These are phyloP conservation scores for Polygonum maritimum DNA, from an alignment of 148 eudicot genomes.

Conservation along the genomic window DNA sequence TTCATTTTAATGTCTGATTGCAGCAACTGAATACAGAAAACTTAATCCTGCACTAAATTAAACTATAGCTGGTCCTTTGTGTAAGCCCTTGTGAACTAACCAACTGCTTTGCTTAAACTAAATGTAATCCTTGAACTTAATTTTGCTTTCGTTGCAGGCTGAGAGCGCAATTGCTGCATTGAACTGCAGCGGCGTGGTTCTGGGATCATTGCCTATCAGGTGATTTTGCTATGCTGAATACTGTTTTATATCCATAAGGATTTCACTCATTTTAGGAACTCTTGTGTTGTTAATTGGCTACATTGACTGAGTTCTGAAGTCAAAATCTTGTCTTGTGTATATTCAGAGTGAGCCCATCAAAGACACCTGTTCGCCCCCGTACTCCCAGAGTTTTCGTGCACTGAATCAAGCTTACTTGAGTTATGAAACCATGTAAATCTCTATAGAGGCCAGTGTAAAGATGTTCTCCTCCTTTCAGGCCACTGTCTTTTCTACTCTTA, in stretches of 20 bases:
- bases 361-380: conserved; percentile 15
- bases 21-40: not conserved
- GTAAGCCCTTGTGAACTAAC: not conserved
- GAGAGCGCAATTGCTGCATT: conserved; percentile 75
- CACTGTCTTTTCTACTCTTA: not conserved
- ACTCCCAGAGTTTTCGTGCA: conserved; percentile 7
- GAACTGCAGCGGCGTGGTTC: conserved; percentile 56
- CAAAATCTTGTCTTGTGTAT: not conserved
- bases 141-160: conserved; percentile 35
- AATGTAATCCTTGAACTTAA: not conserved
- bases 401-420: conserved; percentile 27
- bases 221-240: not conserved
- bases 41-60: not conserved
- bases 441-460: conserved; percentile 5
- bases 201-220: conserved; percentile 71
- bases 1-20: not conserved
- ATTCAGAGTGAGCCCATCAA: conserved; percentile 15
- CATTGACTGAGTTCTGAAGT: not conserved
- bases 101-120: not conserved
- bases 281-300: not conserved
- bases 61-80: not conserved
- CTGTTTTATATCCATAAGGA: not conserved
- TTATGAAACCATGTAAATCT: conserved; percentile 6
- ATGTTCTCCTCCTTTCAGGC: conserved; percentile 1
- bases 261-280: not conserved